A percentile compares a stretch with the other conserved stretches of the same genome.
These are phyloP conservation scores for Penicillium paradoxum DNA, from an alignment of 495 filamentous ascomycete species.

Conservation along the genomic window DNA sequence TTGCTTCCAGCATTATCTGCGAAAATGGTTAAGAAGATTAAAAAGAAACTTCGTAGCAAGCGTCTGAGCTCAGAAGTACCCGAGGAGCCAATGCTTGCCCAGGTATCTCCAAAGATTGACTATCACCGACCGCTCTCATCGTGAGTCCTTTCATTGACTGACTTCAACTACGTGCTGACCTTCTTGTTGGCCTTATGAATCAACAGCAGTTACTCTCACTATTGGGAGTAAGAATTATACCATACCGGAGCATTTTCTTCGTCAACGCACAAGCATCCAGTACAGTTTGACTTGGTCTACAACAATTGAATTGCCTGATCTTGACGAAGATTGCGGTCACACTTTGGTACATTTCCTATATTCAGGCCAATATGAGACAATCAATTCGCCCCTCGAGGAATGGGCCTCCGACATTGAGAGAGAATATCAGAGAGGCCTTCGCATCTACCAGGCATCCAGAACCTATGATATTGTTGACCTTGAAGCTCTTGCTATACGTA, in stretches of 20 bases:
- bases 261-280: neutral
- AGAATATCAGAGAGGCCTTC: constrained; percentile 12
- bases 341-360: constrained; percentile 18
- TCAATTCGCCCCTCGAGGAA: neutral
- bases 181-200: neutral
- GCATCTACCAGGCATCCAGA: constrained; percentile 14
- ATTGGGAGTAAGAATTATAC: neutral
- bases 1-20: neutral
- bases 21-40: neutral
- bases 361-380: constrained; percentile 15
- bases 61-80: too few relatives aligned
- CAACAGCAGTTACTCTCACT: neutral
- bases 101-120: neutral
- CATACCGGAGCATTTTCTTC: neutral
- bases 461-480: constrained; percentile 5
- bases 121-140: neutral
- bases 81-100: neutral
- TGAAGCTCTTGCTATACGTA: constrained; percentile 1
- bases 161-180: neutral
- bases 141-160: neutral
- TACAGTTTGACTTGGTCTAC: neutral
- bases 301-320: neutral
- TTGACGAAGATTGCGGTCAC: constrained; percentile 15
- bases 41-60: neutral
- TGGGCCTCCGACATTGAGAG: neutral